Evolutionary conservation across 192 early-diverging fungal species (phyloP).

Genomic region (Linnemannia elongata): DNA sequence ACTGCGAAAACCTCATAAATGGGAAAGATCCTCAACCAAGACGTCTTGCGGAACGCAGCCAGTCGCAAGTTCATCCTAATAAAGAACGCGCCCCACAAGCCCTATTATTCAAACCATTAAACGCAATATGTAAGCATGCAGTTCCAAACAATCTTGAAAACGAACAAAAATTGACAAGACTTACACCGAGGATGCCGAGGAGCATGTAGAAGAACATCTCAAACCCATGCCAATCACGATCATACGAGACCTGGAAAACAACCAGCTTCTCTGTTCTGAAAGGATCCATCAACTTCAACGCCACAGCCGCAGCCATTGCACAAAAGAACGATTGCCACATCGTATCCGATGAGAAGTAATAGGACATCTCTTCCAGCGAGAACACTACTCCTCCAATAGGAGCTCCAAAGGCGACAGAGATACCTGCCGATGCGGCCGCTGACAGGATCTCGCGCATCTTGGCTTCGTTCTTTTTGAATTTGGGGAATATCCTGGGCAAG

Average conservation of each 20-base stretch:
- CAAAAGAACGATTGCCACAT: slow-evolving; percentile 97
- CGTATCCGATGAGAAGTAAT: slow-evolving; percentile 94
- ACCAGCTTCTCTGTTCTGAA: slow-evolving; percentile 89
- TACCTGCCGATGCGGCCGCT: slow-evolving; percentile 92
- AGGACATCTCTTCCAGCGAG: slow-evolving; percentile 92
- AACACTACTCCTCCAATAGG: slow-evolving; percentile 97
- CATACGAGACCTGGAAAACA: slow-evolving; percentile 90
- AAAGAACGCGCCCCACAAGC: slow-evolving; percentile 87
- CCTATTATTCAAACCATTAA: slow-evolving; percentile 61
- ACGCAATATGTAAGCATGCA: background rate
- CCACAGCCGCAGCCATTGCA: slow-evolving; percentile 90
- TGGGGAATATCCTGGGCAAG: slow-evolving; percentile 87
- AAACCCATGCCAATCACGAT: slow-evolving; percentile 92
- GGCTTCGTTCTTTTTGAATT: slow-evolving; percentile 93
- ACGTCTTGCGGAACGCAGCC: slow-evolving; percentile 80
- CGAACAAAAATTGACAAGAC: slow-evolving; percentile 5
- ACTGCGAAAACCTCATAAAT: slow-evolving; percentile 83
- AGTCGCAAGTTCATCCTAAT: slow-evolving; percentile 77
- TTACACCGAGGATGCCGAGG: slow-evolving; percentile 85
- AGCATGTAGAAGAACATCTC: slow-evolving; percentile 90
- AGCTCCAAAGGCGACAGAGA: slow-evolving; percentile 96
- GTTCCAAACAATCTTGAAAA: background rate
- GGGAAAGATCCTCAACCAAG: slow-evolving; percentile 75
- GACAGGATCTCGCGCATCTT: slow-evolving; percentile 95
- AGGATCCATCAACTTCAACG: slow-evolving; percentile 82